phyloP scores from a whole-genome alignment of 2,329 filamentous ascomycete species.

The Colletotrichum theobromicola region DNA sequence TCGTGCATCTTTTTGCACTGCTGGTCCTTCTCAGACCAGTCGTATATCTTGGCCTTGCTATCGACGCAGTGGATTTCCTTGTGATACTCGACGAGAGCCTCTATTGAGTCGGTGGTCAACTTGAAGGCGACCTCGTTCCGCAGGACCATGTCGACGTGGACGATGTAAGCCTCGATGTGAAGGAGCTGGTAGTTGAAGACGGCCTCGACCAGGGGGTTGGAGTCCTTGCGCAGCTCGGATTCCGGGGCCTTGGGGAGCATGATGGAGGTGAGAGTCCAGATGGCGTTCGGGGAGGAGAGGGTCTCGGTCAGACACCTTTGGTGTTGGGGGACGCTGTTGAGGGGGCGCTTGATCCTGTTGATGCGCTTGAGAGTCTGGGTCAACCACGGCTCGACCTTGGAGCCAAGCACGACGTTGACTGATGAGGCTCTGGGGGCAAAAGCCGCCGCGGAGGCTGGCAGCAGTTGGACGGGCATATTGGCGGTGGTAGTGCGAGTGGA shows the following conservation, averaged over 20 bases:
- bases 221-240: slow-evolving; percentile 80
- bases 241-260: slow-evolving; percentile 93
- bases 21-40: slow-evolving; percentile 95
- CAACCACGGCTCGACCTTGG: slow-evolving; percentile 94
- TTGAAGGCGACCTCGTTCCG: slow-evolving; percentile 98
- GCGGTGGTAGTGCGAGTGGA: slow-evolving; percentile 20
- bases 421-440: slow-evolving; percentile 90
- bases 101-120: slow-evolving; percentile 93
- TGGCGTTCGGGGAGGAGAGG: slow-evolving; percentile 84
- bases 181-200: slow-evolving; percentile 92
- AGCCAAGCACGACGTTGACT: slow-evolving; percentile 91
- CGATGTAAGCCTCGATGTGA: slow-evolving; percentile 95
- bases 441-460: slow-evolving; percentile 93
- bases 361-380: slow-evolving; percentile 96
- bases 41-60: slow-evolving; percentile 85
- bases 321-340: slow-evolving; percentile 97
- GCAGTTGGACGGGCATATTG: slow-evolving; percentile 88
- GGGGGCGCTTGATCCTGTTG: slow-evolving; percentile 93
- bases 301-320: slow-evolving; percentile 95
- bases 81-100: slow-evolving; percentile 92
- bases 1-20: slow-evolving; percentile 98
- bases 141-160: slow-evolving; percentile 98
- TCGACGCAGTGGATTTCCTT: slow-evolving; percentile 94
- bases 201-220: slow-evolving; percentile 83
- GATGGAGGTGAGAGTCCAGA: slow-evolving; percentile 92